Percentiles rank a stretch among this genome's conserved stretches.
phyloP scores from a whole-genome alignment of 2,329 filamentous ascomycete species.

The Fusarium nematophilum region DNA sequence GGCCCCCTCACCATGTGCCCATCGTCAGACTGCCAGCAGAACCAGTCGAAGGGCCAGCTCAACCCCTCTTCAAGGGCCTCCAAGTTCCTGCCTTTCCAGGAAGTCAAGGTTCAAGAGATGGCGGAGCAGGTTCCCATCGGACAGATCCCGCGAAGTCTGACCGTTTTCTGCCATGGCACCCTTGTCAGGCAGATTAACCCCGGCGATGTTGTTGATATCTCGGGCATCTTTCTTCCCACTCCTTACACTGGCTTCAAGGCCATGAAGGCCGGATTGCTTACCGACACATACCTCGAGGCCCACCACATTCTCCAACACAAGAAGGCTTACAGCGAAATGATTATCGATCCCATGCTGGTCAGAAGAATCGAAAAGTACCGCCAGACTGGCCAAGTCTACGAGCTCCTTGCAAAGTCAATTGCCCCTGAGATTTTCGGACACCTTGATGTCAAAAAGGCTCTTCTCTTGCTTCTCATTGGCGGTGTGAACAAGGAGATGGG shows the following conservation, averaged over 20 bases:
- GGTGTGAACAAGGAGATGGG: conserved; percentile 97
- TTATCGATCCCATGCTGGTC: conserved; percentile 82
- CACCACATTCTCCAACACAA: conserved; percentile 96
- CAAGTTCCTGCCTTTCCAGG: conserved; percentile 97
- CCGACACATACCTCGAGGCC: conserved; percentile 96
- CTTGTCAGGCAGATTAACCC: conserved; percentile 90
- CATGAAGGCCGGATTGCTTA: conserved; percentile 94
- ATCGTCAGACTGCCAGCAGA: conserved; percentile 88
- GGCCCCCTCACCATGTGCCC: conserved; percentile 88
- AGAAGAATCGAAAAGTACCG: conserved; percentile 87
- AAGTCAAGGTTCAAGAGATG: conserved; percentile 98
- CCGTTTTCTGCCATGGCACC: conserved; percentile 88
- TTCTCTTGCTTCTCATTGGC: conserved; percentile 93
- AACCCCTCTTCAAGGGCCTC: conserved; percentile 95
- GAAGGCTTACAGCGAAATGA: conserved; percentile 95
- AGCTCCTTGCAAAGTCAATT: conserved; percentile 94
- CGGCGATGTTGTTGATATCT: conserved; percentile 92
- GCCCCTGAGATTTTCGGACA: conserved; percentile 98
- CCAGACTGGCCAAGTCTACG: conserved; percentile 91
- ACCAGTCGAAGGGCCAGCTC: conserved; percentile 92
- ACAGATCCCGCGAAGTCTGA: conserved; percentile 93
- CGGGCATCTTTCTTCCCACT: conserved; percentile 94
- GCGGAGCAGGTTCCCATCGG: conserved; percentile 99
- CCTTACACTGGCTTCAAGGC: conserved; percentile 99
- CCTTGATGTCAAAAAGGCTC: conserved; percentile 96